Evolutionary conservation across 768 basidiomycete genomes (phyloP).

Genomic region (Calvatia gigantea): DNA sequence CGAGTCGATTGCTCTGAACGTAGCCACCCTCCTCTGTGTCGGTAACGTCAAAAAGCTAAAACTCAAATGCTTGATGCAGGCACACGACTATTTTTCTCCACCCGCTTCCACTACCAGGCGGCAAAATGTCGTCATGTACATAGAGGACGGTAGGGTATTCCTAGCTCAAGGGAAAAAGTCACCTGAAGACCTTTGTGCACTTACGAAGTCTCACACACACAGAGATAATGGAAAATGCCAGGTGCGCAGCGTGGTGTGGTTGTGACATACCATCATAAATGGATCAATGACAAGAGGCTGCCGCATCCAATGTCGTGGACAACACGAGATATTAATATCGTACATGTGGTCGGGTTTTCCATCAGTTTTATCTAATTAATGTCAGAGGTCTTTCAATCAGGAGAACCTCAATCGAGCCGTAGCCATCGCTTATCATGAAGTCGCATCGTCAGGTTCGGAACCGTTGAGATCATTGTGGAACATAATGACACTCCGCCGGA

Average conservation of each 20-base stretch:
- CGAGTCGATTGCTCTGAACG: neutral
- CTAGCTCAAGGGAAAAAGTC: neutral
- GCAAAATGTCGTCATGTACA: neutral
- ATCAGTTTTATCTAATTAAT: conserved; percentile 9
- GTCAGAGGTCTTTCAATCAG: neutral
- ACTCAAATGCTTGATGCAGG: conserved; percentile 7
- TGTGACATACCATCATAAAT: neutral
- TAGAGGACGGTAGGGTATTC: neutral
- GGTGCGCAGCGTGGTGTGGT: neutral
- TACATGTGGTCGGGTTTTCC: conserved; percentile 7
- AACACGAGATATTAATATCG: conserved; percentile 11
- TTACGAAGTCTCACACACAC: neutral
- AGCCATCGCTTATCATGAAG: conserved; percentile 4
- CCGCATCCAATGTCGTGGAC: conserved; percentile 5
- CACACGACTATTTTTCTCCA: neutral
- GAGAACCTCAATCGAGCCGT: neutral
- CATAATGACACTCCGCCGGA: neutral
- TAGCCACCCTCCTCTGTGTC: neutral
- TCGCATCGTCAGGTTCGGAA: neutral
- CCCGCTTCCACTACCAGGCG: conserved; percentile 1
- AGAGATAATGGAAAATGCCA: neutral
- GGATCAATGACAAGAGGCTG: neutral
- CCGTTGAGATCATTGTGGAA: neutral
- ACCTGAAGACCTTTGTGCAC: neutral
- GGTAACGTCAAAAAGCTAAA: conserved; percentile 6